Evolutionary conservation across 345 rosid species (phyloP).

Genomic region (Rhodamnia argentea): DNA sequence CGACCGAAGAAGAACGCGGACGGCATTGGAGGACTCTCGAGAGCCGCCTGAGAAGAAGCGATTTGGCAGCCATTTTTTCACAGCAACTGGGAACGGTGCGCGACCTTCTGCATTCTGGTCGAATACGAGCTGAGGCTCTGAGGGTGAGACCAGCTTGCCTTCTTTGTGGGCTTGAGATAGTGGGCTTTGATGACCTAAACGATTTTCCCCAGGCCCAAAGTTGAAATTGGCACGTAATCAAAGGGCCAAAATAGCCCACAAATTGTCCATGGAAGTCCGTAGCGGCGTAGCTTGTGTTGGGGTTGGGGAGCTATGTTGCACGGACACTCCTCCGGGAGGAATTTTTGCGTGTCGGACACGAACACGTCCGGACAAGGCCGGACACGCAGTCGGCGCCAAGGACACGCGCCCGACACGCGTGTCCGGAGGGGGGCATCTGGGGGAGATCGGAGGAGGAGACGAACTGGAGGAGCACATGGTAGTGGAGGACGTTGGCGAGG

Average conservation of each 20-base stretch:
- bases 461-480: too few relatives aligned
- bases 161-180: neutral
- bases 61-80: constrained; percentile 33
- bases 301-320: too few relatives aligned
- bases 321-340: too few relatives aligned
- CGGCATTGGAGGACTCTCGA: constrained; percentile 9
- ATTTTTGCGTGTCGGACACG: too few relatives aligned
- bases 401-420: too few relatives aligned
- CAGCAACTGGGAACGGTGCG: neutral
- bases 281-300: neutral
- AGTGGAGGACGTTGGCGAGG: too few relatives aligned
- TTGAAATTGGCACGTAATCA: neutral
- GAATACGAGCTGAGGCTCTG: neutral
- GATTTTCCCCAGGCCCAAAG: neutral
- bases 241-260: neutral
- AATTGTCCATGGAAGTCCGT: neutral
- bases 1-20: neutral
- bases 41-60: constrained; percentile 22
- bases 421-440: too few relatives aligned
- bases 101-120: neutral
- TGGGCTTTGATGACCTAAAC: neutral
- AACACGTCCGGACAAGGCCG: too few relatives aligned
- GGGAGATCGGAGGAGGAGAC: too few relatives aligned
- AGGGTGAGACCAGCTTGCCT: neutral
- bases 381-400: too few relatives aligned